A percentile compares a stretch with the other conserved stretches of the same genome.
Evolutionary conservation across 257 asterid genomes (phyloP).

Genomic region (Primulina eburnea): DNA sequence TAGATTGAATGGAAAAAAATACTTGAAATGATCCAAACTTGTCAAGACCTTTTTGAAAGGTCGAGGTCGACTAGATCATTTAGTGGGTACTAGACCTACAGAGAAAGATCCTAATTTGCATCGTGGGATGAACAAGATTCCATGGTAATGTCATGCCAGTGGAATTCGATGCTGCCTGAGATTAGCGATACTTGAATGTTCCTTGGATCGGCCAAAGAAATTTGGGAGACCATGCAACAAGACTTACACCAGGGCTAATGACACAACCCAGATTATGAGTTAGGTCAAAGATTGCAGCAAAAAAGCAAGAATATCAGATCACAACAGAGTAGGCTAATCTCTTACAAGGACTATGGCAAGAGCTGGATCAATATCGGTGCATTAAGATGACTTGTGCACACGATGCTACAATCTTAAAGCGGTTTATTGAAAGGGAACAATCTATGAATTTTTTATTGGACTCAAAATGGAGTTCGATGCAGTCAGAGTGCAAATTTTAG

Average conservation of each 20-base stretch:
- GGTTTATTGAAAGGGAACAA: not conserved
- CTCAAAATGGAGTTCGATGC: not conserved
- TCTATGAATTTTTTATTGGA: not conserved
- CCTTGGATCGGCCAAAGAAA: not conserved
- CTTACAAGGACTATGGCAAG: not conserved
- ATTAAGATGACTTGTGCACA: not conserved
- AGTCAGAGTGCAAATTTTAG: not conserved
- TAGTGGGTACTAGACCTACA: not conserved
- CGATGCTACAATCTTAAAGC: not conserved
- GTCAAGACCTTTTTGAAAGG: not conserved
- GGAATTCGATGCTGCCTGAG: not conserved
- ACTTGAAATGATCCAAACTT: not conserved
- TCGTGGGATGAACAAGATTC: slow-evolving; percentile 15
- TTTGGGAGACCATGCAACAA: not conserved
- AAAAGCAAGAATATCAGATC: not conserved
- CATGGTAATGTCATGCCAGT: not conserved
- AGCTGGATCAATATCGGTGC: not conserved
- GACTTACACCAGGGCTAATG: not conserved
- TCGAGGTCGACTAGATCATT: not conserved
- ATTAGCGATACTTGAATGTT: slow-evolving; percentile 3
- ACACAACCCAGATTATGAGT: slow-evolving; percentile 8
- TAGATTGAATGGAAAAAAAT: no score
- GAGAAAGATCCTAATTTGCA: not conserved
- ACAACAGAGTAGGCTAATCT: not conserved
- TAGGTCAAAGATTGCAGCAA: not conserved